These are phyloP conservation scores for Cercophora scortea DNA, from an alignment of 495 filamentous ascomycete genomes.

Conservation along the genomic window DNA sequence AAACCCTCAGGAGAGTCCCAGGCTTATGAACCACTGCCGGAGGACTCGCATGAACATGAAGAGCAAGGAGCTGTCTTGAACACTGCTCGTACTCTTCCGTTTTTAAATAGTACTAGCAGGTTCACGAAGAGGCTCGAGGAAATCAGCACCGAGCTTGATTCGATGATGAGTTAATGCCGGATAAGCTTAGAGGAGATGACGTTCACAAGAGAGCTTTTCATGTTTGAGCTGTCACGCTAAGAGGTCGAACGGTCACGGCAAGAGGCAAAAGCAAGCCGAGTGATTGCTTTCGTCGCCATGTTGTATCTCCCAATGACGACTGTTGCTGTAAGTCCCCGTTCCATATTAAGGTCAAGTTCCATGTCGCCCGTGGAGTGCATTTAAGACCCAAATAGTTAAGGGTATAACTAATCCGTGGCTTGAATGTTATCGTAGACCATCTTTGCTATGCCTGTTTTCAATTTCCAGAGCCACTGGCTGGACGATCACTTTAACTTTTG, in stretches of 20 bases:
- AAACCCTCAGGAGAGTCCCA: not conserved
- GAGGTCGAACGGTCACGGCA: not conserved
- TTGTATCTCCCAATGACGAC: constrained; percentile 6
- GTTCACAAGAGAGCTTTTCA: constrained; percentile 4
- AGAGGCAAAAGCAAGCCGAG: constrained; percentile 1
- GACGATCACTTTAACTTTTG: not conserved
- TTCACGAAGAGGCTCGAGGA: constrained; percentile 3
- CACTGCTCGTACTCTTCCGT: not conserved
- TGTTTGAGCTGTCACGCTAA: constrained; percentile 1
- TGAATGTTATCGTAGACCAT: not conserved
- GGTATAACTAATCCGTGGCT: too few relatives aligned
- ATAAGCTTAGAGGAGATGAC: not conserved
- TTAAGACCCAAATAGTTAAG: too few relatives aligned
- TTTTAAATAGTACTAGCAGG: not conserved
- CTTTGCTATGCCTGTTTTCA: not conserved
- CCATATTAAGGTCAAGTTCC: not conserved
- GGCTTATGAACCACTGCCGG: not conserved
- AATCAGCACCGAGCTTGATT: constrained; percentile 5
- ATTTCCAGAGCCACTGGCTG: not conserved
- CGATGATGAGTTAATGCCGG: constrained; percentile 5
- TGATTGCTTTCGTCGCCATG: constrained; percentile 11
- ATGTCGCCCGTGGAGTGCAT: too few relatives aligned
- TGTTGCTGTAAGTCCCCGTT: not conserved
- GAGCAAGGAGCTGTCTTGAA: too few relatives aligned
- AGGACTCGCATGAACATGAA: too few relatives aligned